Evolutionary conservation across 202 grass and related monocot species (phyloP), one percentile per base, ranked within the genome.

Genomic region (Schoenoplectus tabernaemontani): DNA sequence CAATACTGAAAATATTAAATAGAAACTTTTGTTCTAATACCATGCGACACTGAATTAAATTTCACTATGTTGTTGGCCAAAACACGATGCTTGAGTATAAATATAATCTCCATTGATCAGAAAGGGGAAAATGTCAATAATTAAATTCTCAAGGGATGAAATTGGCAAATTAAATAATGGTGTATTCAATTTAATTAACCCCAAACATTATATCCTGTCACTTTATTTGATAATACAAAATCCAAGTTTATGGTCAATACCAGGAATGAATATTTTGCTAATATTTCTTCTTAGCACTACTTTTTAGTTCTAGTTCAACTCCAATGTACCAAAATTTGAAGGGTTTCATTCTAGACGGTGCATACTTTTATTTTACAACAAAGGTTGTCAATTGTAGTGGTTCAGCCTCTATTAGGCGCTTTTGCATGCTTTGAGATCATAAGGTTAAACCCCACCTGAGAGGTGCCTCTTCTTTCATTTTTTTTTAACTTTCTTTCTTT

Each of bases 381-480:
- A 51, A 73, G 44, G 68, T 73, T 73, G 24, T 26, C 68, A 26
- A 73, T 33, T 73, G 44, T 51, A 32, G 68, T 50, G 44, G 68
- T 73, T 73, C 23, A 9, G 36, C 64, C 46, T 41, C 68, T 30
- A 16, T 72, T 51, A 33, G 12, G 43, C 17, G 22, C 44, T 16
- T 16, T 71, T 71, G 41, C 41, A 28, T 47, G 66, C 66, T 20
- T 28, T 47, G 66, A 46, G 41, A 71, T 71, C 23, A 2, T 71
- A n/a, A 71, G 41, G 41, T 70, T 64, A 64, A 64, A 66, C 15
- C 36, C 63, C 17, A 41, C n/a, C 36, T 41, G 63, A 42, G 63
- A 64, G 36, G 36, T 66, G 63, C 17, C 63, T 66, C 36, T 41
- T 65, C 42, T 47, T 46, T 47, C 7, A 16, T 28, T 28, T 48